phyloP scores from a whole-genome alignment of 169 alveolate species.

The Pseudocohnilembus persalinus region DNA sequence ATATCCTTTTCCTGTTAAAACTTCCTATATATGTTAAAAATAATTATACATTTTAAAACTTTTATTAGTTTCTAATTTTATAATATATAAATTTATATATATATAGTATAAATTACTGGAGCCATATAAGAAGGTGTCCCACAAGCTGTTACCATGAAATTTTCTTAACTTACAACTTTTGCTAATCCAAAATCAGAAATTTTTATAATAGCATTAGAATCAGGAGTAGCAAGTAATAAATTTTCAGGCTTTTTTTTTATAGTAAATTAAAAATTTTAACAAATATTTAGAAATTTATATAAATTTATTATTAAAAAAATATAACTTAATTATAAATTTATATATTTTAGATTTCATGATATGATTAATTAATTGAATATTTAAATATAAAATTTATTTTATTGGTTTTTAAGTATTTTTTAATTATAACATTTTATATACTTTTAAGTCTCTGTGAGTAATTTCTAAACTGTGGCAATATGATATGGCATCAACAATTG shows the following conservation, averaged over 20 bases:
- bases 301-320: too few species aligned
- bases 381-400: too few species aligned
- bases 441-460: slow-evolving; percentile 86
- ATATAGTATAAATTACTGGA: slow-evolving; percentile 73
- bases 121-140: slow-evolving; percentile 91
- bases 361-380: too few species aligned
- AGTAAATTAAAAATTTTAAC: too few species aligned
- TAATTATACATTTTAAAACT: background rate
- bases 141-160: slow-evolving; percentile 83
- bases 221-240: slow-evolving; percentile 72
- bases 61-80: background rate
- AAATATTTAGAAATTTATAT: too few species aligned
- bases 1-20: slow-evolving; percentile 80
- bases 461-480: slow-evolving; percentile 83
- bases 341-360: too few species aligned
- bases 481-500: slow-evolving; percentile 84
- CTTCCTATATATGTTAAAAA: slow-evolving; percentile 39
- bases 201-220: slow-evolving; percentile 72
- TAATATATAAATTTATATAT: too few species aligned
- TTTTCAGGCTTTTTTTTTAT: slow-evolving; percentile 70
- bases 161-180: slow-evolving; percentile 74
- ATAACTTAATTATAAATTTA: too few species aligned
- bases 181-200: slow-evolving; percentile 86
- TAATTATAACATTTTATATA: slow-evolving; percentile 9
- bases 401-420: too few species aligned